Evolutionary conservation across 306 rosid species (phyloP), one percentile per base, ranked within the genome.

Genomic region (Cotoneaster glaucophyllus): DNA sequence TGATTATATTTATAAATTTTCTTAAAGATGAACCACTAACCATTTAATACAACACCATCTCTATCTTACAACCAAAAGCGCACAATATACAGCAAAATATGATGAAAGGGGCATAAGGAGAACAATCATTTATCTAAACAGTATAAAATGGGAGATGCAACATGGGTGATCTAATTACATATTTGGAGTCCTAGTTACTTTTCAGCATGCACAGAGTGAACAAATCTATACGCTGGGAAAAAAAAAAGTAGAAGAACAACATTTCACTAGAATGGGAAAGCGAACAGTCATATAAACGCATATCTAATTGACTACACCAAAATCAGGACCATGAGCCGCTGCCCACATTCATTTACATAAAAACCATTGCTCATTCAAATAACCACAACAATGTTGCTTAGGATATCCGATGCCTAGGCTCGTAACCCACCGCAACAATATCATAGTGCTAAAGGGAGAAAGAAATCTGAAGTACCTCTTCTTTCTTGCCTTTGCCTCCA

Each of bases 401-500:
- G 19, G 0, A 63, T 13, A 17, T 58, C 74, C 73, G 29, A 50
- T 41, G 28, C 52, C 26, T 45, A 28, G 11, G 28, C 18, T 13
- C 17, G 28, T 12, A 73, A 26, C 52, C 28, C 52, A 71, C 57
- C 44, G 37, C 41, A 56, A 77, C 54, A 34, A 34, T 34, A 34
- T 73, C 57, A 48, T 48, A 62, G 32, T 25, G 53, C 41, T 56
- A 39, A 26, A 70, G 31, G 11, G 57, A 58, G 31, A 68, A 53
- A 61, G 26, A 41, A 45, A 66, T 44, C 11, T 28, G 26, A 76
- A 79, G 81, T 90, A 96, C 99, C 99, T 89, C 93, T 68, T 90
- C 98, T 81, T 96, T 90, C 87, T 91, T 89, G 82, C 75, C 95
- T 61, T 90, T 87, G 82, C 99, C 97, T 50, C 87, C 56, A 0